These are phyloP conservation scores for Dendrobium officinale DNA, from an alignment of 106 monocot species.

Conservation along the genomic window DNA sequence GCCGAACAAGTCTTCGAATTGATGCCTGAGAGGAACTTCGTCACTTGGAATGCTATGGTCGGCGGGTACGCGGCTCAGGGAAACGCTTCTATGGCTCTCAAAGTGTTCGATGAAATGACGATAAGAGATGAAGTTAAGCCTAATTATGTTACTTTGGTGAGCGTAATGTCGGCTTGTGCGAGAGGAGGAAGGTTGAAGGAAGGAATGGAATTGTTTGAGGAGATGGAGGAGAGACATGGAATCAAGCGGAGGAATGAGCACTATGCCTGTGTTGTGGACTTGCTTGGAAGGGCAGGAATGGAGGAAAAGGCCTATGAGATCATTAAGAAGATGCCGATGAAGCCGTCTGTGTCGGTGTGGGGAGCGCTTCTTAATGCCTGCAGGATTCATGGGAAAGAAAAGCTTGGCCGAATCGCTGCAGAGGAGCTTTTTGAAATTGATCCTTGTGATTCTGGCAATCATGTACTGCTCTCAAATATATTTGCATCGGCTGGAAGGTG, in stretches of 20 bases:
- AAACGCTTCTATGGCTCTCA: slow-evolving; percentile 37
- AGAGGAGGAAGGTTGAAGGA: slow-evolving; percentile 52
- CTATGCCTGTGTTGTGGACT: slow-evolving; percentile 82
- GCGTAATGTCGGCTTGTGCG: slow-evolving; percentile 61
- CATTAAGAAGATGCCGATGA: slow-evolving; percentile 69
- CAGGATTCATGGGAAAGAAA: slow-evolving; percentile 67
- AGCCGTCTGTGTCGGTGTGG: slow-evolving; percentile 75
- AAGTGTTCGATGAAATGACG: slow-evolving; percentile 50
- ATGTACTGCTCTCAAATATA: slow-evolving; percentile 78
- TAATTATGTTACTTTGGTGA: slow-evolving; percentile 71
- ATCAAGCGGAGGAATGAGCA: slow-evolving; percentile 68
- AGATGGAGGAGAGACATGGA: slow-evolving; percentile 58
- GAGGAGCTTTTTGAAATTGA: slow-evolving; percentile 69
- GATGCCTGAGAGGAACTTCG: slow-evolving; percentile 41
- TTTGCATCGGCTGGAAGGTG: slow-evolving; percentile 74
- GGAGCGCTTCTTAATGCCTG: slow-evolving; percentile 85
- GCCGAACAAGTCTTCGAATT: slow-evolving; percentile 46
- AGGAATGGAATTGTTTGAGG: slow-evolving; percentile 62
- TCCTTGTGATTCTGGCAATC: slow-evolving; percentile 73
- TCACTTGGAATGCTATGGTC: slow-evolving; percentile 79
- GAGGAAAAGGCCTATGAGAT: slow-evolving; percentile 67
- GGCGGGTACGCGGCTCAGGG: slow-evolving; percentile 64
- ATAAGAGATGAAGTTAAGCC: slow-evolving; percentile 27
- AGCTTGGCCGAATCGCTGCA: slow-evolving; percentile 66
- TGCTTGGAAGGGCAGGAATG: slow-evolving; percentile 83